Evolutionary conservation across 2,329 filamentous ascomycete species (phyloP).

Genomic region (Dendryphion nanum): DNA sequence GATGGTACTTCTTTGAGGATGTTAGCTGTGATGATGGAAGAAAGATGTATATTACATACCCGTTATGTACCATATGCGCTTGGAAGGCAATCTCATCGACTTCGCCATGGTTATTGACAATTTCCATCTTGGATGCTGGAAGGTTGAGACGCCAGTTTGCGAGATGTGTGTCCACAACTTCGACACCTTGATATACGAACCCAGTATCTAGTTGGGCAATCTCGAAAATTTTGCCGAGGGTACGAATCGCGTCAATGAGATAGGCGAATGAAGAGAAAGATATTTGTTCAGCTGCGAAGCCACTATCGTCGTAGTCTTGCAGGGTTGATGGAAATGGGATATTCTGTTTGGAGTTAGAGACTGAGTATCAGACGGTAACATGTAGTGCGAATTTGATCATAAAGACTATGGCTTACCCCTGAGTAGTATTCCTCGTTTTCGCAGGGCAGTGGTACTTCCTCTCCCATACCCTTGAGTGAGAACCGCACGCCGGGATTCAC

Average conservation of each 20-base stretch:
- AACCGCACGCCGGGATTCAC: conserved; percentile 73
- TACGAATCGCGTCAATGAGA: conserved; percentile 76
- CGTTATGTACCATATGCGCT: conserved; percentile 70
- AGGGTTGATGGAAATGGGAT: conserved; percentile 51
- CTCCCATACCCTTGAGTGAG: conserved; percentile 63
- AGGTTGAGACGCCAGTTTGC: conserved; percentile 79
- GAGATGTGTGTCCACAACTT: conserved; percentile 59
- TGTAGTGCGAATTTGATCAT: not conserved
- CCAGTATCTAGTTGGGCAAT: conserved; percentile 32
- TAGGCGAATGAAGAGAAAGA: conserved; percentile 84
- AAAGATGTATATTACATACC: conserved; percentile 7
- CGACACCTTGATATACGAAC: conserved; percentile 47
- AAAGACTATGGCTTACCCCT: conserved; percentile 27
- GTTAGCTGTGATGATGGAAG: not conserved
- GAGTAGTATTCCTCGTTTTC: conserved; percentile 70
- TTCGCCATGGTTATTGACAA: conserved; percentile 63
- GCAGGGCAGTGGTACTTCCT: conserved; percentile 74
- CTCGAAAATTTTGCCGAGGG: conserved; percentile 73
- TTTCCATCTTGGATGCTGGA: conserved; percentile 67
- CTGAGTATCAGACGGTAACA: not conserved
- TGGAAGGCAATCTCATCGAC: conserved; percentile 92
- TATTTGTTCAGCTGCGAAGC: conserved; percentile 65
- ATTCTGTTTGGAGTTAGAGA: conserved; percentile 19
- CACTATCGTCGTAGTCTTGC: conserved; percentile 75
- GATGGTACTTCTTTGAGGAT: conserved; percentile 26